Base-by-base conservation (phyloP, 2,329 filamentous ascomycete species). In the Xylaria sp. region DNA sequence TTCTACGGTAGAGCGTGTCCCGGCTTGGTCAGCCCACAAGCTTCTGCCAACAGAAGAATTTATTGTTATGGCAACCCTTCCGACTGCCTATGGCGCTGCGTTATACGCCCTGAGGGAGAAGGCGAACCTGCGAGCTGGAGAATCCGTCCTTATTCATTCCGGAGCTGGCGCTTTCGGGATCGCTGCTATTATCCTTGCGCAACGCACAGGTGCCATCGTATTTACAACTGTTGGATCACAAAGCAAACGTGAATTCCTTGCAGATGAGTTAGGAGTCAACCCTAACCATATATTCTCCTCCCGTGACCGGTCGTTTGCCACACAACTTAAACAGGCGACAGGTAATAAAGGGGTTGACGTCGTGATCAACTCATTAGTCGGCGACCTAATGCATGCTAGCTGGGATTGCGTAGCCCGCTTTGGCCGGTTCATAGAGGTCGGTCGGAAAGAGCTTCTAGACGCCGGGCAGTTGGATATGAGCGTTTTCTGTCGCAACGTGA, bases 351-450 rank as follows among this genome's bases (percentile, higher is more conserved):
- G 62, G 4, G 62, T 64, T 1, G 76, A 80, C 47, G 71, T 80
- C 1, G 66, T 79, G 1, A 57, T 81, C 15, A 79, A 82, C 69
- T 81, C 78, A 0, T 72, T 83, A 0, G 68, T 77, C 2, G 81
- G 80, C 0, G 80, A 82, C 65, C 1, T 53, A 4, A 56, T 72
- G 62, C 69, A 71, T 17, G 64, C 54, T 0, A 65, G 74, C 0
- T 79, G 75, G 76, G 52, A 72, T 4, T 77, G 75, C 57, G 46
- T 81, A 11, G 75, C 78, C 1, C 67, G 70, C 0, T 78, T 78
- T 54, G 79, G 79, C 4, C 69, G 76, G 0, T 79, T 82, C 45
- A 65, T 82, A 1, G 79, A 82, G 63, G 71, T 81, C 19, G 77
- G 78, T 1, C 78, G 78, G 50, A 69, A 70, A 2, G 77, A 80